Evolutionary conservation across 176 grass and related monocot genomes (phyloP).

Genomic region (Zoysia pacifica): DNA sequence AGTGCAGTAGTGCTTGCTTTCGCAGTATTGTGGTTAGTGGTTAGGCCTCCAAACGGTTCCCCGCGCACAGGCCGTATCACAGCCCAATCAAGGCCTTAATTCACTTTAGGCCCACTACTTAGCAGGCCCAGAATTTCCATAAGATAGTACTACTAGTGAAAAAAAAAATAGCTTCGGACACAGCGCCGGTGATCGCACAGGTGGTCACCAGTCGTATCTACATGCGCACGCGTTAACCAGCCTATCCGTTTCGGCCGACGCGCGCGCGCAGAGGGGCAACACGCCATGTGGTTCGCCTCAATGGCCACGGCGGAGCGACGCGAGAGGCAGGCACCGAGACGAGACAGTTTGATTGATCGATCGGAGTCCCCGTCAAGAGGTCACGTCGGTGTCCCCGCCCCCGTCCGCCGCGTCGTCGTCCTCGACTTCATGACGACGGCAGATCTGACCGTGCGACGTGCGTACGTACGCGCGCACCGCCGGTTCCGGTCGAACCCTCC

Average conservation of each 20-base stretch:
- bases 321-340: not conserved
- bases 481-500: not conserved
- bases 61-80: too few relatives aligned
- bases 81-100: too few relatives aligned
- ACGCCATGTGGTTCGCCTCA: constrained; percentile 28
- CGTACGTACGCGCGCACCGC: not conserved
- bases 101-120: too few relatives aligned
- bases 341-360: not conserved
- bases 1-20: too few relatives aligned
- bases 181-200: too few relatives aligned
- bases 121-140: too few relatives aligned
- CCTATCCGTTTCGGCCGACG: not conserved
- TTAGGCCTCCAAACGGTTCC: too few relatives aligned
- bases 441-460: not conserved
- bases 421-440: not conserved
- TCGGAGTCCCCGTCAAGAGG: constrained; percentile 13
- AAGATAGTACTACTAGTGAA: too few relatives aligned
- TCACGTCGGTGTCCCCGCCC: constrained; percentile 11
- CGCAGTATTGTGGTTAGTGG: too few relatives aligned
- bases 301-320: not conserved
- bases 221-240: not conserved
- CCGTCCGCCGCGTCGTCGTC: not conserved
- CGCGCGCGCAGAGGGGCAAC: not conserved
- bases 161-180: too few relatives aligned
- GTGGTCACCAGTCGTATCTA: too few relatives aligned